Evolutionary conservation across 2,329 filamentous ascomycete species (phyloP).

Genomic region (Cryphonectria carpinicola): DNA sequence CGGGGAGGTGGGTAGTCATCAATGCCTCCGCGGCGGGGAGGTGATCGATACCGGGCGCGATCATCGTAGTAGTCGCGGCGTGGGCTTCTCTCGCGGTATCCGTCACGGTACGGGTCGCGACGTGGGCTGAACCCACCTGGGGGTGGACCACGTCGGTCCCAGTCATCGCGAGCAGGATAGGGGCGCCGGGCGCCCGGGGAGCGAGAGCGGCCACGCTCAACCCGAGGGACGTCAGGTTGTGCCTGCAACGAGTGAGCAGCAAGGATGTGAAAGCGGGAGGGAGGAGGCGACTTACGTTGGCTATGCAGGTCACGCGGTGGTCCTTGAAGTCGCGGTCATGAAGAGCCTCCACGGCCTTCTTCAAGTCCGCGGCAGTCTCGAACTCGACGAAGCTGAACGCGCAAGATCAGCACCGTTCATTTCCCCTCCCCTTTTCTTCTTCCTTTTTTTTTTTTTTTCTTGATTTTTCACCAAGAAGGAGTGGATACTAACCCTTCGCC

Average conservation of each 20-base stretch:
- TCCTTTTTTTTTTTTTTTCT: too few relatives aligned
- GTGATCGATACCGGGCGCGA: conserved; percentile 76
- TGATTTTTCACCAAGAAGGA: too few relatives aligned
- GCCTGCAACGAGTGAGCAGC: conserved; percentile 54
- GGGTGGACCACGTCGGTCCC: conserved; percentile 78
- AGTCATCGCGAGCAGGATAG: conserved; percentile 74
- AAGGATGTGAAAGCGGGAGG: conserved; percentile 29
- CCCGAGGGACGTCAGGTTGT: conserved; percentile 76
- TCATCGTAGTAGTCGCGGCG: conserved; percentile 89
- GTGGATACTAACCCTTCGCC: conserved; percentile 78
- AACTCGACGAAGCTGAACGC: conserved; percentile 88
- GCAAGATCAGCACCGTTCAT: conserved; percentile 24
- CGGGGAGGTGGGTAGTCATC: conserved; percentile 76
- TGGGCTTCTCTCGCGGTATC: conserved; percentile 87
- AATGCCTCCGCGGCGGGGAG: conserved; percentile 72
- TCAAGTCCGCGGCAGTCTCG: conserved; percentile 87
- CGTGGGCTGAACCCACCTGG: conserved; percentile 84
- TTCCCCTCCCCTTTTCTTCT: too few relatives aligned
- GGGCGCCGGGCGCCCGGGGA: conserved; percentile 71
- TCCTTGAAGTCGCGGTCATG: conserved; percentile 94
- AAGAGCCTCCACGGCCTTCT: conserved; percentile 91
- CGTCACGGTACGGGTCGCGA: conserved; percentile 65
- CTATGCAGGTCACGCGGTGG: conserved; percentile 79
- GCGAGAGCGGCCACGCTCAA: conserved; percentile 77
- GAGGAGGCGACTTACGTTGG: conserved; percentile 69